phyloP scores from a whole-genome alignment of 2,329 filamentous ascomycete genomes.

The Madurella fahalii region DNA sequence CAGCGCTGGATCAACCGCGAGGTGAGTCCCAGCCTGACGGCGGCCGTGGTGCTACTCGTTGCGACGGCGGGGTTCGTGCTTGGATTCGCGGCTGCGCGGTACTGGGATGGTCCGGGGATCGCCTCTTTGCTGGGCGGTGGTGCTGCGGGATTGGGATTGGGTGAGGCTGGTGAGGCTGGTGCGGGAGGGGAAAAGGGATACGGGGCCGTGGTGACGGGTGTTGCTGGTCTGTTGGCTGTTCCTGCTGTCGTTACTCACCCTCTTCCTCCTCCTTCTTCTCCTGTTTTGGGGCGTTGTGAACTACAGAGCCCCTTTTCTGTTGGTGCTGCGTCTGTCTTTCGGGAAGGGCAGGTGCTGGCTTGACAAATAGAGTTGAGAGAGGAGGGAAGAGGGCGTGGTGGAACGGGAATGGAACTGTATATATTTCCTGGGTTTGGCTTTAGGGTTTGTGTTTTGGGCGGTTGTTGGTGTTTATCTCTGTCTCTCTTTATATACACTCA shows the following conservation, averaged over 20 bases:
- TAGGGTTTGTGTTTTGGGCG: neutral
- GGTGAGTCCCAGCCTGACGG: conserved; percentile 27
- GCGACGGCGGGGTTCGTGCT: conserved; percentile 25
- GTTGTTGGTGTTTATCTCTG: neutral
- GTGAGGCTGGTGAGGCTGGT: neutral
- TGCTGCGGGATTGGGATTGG: too few species aligned
- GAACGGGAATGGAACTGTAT: neutral
- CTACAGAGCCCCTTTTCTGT: neutral
- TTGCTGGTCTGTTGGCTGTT: neutral
- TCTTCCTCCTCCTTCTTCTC: neutral
- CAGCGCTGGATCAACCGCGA: conserved; percentile 32
- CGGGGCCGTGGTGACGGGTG: neutral
- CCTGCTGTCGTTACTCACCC: neutral
- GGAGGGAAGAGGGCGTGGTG: neutral
- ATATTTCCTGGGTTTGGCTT: neutral
- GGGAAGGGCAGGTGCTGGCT: neutral
- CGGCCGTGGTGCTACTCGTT: conserved; percentile 20
- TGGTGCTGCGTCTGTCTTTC: too few species aligned
- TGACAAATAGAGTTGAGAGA: neutral
- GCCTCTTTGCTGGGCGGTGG: too few species aligned
- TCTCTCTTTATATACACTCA: too few species aligned
- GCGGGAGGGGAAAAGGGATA: neutral
- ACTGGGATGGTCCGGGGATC: neutral
- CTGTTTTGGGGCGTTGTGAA: neutral
- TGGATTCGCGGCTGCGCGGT: conserved; percentile 15